Conservation (phyloP, 495 filamentous ascomycete species). For the Neurospora sp. region DNA sequence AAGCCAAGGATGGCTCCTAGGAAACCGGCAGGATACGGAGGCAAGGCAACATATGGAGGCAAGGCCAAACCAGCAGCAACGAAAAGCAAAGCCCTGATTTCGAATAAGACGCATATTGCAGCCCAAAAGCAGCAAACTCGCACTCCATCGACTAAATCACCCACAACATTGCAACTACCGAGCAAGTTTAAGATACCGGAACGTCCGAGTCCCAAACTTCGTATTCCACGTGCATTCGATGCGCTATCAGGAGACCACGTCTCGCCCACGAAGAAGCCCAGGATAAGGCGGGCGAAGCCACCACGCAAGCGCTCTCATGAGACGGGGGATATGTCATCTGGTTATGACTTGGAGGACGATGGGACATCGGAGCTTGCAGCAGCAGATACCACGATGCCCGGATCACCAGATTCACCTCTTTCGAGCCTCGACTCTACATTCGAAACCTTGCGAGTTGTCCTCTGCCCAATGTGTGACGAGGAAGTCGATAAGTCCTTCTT, state of each 20-base stretch:
- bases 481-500: conserved; percentile 45
- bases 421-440: conserved; percentile 2
- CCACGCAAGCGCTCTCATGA: background rate
- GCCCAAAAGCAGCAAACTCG: background rate
- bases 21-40: background rate
- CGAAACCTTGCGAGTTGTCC: background rate
- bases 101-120: background rate
- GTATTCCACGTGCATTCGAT: background rate
- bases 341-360: background rate
- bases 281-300: background rate
- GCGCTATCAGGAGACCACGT: background rate
- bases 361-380: background rate
- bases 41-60: background rate
- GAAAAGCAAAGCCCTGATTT: background rate
- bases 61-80: background rate
- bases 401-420: conserved; percentile 2
- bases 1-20: background rate
- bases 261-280: background rate
- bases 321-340: background rate
- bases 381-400: background rate
- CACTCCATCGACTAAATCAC: background rate
- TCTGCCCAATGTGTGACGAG: conserved; percentile 64
- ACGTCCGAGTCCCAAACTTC: background rate
- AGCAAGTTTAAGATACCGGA: background rate
- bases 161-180: background rate